These are phyloP conservation scores for Grosmannia huntii DNA, from an alignment of 2,329 filamentous ascomycete species.

Conservation along the genomic window DNA sequence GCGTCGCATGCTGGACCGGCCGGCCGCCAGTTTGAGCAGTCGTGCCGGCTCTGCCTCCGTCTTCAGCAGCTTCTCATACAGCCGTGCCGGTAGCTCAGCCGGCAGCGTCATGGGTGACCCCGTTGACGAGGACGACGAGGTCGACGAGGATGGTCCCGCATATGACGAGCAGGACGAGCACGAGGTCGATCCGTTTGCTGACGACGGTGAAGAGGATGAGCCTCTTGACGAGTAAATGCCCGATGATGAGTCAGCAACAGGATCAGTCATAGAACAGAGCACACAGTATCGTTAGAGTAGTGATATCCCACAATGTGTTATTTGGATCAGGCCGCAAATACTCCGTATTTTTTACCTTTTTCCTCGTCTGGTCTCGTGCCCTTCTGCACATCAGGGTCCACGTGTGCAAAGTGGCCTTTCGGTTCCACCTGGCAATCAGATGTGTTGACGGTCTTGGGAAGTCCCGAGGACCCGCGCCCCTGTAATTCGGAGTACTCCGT, in stretches of 20 bases:
- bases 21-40: slow-evolving; percentile 18
- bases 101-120: slow-evolving; percentile 11
- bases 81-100: slow-evolving; percentile 20
- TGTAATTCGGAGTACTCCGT: not conserved
- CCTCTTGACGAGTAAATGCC: not conserved
- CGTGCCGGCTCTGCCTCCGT: slow-evolving; percentile 34
- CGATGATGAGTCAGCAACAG: not conserved
- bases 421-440: not conserved
- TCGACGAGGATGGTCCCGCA: not conserved
- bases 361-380: not conserved
- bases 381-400: not conserved
- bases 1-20: slow-evolving; percentile 40
- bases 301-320: not conserved
- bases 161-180: slow-evolving; percentile 5
- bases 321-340: not conserved
- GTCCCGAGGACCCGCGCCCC: not conserved
- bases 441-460: not conserved
- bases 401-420: not conserved
- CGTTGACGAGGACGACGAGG: slow-evolving; percentile 6
- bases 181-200: too few relatives aligned
- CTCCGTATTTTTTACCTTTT: not conserved
- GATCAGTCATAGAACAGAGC: not conserved
- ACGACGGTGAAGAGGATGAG: not conserved
- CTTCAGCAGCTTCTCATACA: slow-evolving; percentile 28
- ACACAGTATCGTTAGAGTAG: not conserved